A percentile compares a stretch with the other conserved stretches of the same genome.
Conservation (phyloP, 73 alveolate species). For the Symbiodinium natans region DNA sequence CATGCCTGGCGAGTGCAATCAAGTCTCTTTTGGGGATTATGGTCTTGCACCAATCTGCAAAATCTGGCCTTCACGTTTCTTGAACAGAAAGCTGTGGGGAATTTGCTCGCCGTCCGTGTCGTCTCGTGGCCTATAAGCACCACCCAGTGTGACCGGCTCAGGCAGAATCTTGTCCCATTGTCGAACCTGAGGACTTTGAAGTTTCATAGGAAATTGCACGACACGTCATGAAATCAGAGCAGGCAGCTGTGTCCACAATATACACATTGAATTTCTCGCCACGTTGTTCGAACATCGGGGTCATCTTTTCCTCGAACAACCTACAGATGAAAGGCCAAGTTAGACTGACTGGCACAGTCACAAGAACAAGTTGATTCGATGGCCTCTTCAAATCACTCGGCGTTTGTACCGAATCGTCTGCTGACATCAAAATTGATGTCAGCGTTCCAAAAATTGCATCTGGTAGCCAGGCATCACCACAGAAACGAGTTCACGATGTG, state of each 20-base stretch:
- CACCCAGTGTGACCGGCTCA: background rate
- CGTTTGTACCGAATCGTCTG: background rate
- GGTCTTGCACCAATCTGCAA: no score
- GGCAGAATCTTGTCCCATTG: background rate
- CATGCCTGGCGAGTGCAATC: background rate
- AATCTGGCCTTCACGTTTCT: background rate
- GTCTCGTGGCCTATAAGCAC: background rate
- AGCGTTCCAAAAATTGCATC: background rate
- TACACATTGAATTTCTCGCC: constrained; percentile 11
- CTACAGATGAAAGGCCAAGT: background rate
- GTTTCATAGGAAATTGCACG: background rate
- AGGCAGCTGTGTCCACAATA: background rate
- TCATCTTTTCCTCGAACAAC: background rate
- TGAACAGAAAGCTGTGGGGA: constrained; percentile 20
- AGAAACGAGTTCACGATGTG: no score
- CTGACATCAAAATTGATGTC: background rate
- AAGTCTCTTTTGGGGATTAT: no score
- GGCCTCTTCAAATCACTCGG: background rate
- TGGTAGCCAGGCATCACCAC: no score
- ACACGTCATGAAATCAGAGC: background rate
- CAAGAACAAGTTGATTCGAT: no score
- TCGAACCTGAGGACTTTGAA: constrained; percentile 2
- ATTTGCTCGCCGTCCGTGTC: background rate
- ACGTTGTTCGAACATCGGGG: background rate
- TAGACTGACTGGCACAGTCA: no score